Evolutionary conservation across 2,329 filamentous ascomycete species (phyloP), one percentile per base, ranked within the genome.

Genomic region (Colletotrichum limetticola): DNA sequence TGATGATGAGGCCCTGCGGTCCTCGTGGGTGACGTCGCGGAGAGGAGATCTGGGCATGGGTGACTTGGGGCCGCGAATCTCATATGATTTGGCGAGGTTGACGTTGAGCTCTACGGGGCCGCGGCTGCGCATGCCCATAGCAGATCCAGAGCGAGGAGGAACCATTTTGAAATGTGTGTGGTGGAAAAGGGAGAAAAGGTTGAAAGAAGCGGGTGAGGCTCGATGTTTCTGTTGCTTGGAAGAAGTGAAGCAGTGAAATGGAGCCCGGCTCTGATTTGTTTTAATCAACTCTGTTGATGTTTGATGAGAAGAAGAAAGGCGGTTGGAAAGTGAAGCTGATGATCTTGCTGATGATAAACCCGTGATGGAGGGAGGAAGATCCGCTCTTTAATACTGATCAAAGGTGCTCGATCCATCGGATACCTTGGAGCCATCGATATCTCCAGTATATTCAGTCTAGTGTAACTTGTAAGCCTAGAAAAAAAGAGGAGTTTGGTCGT

Each of bases 31-130:
- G n/a, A 42, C 46, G n/a, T 72, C 70, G 9, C 60, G 59, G 16
- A 74, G 58, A 37, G 71, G 71, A 26, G 71, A 74, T 24, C 55
- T 67, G 42, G 68, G 71, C 68, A 74, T 67, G 26, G 71, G 68
- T 19, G 71, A 74, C 63, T 74, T 74, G 62, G 71, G 71, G 26
- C 71, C 71, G 64, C 68, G 71, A 19, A 67, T 72, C 58, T 74
- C 71, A 35, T 67, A 63, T 11, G 68, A 26, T 42, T 74, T 74
- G 32, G 68, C 58, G 52, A 74, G 58, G 68, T 63, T 71, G 63
- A 72, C 26, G 71, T 63, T 74, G 52, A 74, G 59, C 58, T 71
- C 68, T 7, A 74, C 68, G 2, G 71, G 71, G 63, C 71, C 71
- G 19, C 71, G 71, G 71, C 63, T 71, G 62, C 71, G 71, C 68